Conservation (phyloP, 169 alveolate species). For the Plasmodium coatneyi region DNA sequence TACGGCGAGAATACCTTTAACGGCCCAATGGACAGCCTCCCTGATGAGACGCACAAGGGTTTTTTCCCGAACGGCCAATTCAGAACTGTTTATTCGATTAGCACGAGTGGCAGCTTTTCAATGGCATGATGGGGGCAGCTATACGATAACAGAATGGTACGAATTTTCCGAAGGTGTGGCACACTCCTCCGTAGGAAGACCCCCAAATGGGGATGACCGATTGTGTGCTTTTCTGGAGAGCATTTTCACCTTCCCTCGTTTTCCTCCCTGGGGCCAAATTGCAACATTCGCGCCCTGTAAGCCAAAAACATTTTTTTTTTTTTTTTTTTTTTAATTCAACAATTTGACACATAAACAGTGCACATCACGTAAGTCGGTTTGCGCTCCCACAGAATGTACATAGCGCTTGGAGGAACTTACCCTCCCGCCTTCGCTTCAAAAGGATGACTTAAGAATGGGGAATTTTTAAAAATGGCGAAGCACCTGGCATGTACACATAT, state of each 20-base stretch:
- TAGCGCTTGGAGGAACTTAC: background rate
- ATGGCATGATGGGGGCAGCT: background rate
- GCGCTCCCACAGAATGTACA: background rate
- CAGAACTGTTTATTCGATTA: constrained; percentile 28
- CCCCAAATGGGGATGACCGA: background rate
- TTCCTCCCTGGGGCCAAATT: background rate
- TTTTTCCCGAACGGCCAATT: background rate
- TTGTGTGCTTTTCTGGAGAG: background rate
- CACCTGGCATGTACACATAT: background rate
- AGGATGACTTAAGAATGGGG: constrained; percentile 4
- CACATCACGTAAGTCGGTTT: background rate
- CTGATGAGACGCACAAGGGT: constrained; percentile 5
- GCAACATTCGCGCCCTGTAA: background rate
- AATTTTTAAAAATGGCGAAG: background rate
- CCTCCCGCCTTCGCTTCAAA: background rate
- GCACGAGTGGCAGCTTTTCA: constrained; percentile 27
- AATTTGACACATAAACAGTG: background rate
- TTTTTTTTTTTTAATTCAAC: constrained; percentile 1
- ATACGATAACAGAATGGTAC: background rate
- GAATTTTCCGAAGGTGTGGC: background rate
- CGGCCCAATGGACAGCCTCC: constrained; percentile 8
- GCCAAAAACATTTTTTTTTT: background rate
- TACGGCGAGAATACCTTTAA: background rate
- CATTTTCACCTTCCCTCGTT: background rate
- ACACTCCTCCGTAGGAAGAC: background rate